Conservation (phyloP, 2,329 filamentous ascomycete genomes). For the Pezicula neosporulosa region DNA sequence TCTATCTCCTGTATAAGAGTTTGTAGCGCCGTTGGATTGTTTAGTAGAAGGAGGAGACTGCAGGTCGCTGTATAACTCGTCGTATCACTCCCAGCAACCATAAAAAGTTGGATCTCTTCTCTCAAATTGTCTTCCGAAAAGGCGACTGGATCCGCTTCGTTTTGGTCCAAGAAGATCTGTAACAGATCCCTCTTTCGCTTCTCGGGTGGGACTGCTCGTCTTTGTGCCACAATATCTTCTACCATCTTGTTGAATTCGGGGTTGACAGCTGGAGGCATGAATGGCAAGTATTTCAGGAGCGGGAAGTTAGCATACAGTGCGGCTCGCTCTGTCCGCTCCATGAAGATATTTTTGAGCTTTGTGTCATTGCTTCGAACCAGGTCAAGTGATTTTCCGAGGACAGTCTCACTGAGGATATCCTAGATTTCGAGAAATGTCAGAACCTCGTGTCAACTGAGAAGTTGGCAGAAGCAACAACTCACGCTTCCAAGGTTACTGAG, state of each 20-base stretch:
- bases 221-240: conserved; percentile 8
- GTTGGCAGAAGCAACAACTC: neutral
- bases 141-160: conserved; percentile 8
- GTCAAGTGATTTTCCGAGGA: conserved; percentile 16
- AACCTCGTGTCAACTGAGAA: neutral
- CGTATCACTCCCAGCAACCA: conserved; percentile 3
- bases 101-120: conserved; percentile 18
- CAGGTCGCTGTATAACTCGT: neutral
- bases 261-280: conserved; percentile 4
- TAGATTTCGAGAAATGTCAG: neutral
- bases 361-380: conserved; percentile 12
- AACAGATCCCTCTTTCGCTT: conserved; percentile 11
- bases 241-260: conserved; percentile 7
- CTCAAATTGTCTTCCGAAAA: conserved; percentile 13
- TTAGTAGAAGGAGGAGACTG: neutral
- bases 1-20: neutral
- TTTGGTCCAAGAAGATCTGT: conserved; percentile 14
- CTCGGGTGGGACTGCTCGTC: conserved; percentile 1
- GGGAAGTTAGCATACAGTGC: conserved; percentile 11
- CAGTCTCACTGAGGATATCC: conserved; percentile 16
- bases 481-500: conserved; percentile 13
- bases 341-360: conserved; percentile 10
- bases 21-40: neutral
- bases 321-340: conserved; percentile 5
- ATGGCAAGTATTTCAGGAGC: conserved; percentile 12